Evolutionary conservation across 331 rosid genomes (phyloP), one percentile per base, ranked within the genome.

Genomic region (Quercus tomentella): DNA sequence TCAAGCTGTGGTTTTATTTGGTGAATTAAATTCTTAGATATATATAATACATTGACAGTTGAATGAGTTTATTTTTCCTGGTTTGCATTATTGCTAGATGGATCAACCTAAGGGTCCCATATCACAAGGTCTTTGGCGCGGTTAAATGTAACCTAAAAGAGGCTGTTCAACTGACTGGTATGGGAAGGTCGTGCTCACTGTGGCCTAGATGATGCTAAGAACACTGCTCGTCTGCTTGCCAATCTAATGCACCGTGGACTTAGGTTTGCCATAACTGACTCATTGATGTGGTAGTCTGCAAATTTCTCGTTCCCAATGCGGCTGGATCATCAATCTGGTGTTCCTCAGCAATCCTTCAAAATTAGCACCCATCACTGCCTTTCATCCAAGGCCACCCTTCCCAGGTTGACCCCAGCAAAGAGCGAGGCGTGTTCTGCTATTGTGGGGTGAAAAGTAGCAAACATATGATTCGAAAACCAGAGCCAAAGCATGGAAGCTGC

Each of bases 111-210:
- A 89, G 84, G 89, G 76, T 89, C 80, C 96, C 97, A 65, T 94
- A 92, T 81, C 70, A 52, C 55, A 92, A 94, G 90, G 96, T 92
- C 71, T 94, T 88, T 8, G 97, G 97, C 60, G 86, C 85, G 56
- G 85, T 74, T 62, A 91, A 86, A 86, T 94, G 98, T 83, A 94
- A 92, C 80, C 87, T 94, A 73, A 90, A 92, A 90, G 96, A 90
- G 79, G 96, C 97, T 28, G 96, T 94, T 76, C 91, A 90, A 84
- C 86, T 87, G 73, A 89, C 97, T 6, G 82, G 86, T 73, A 51
- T 94, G 98, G 98, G 93, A 92, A 84, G 98, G 98, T 74, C 90
- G 97, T 71, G 86, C 96, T 79, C 98, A 94, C 81, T 94, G 98
- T 77, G 98, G 98, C 82, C 90, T 94, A 31, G 98, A 94, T 74